Conservation (phyloP, 1,139 yeast genomes). For the Taphrina pruni region DNA sequence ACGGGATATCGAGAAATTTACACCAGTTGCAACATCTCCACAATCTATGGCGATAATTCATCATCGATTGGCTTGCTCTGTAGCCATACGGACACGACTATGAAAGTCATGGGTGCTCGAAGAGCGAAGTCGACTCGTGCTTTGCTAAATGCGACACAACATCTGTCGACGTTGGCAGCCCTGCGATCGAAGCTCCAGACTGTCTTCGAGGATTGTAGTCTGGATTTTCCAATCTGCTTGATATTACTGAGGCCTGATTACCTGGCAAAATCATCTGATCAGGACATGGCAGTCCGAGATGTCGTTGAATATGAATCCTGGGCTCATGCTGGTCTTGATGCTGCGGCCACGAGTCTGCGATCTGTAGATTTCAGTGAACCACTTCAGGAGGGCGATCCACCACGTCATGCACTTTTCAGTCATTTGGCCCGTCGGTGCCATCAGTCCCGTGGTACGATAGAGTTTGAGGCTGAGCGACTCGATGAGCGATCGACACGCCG, state of each 20-base stretch:
- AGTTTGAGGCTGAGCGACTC: slow-evolving; percentile 10
- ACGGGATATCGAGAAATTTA: background rate
- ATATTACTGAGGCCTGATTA: slow-evolving; percentile 8
- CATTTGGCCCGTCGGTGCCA: slow-evolving; percentile 13
- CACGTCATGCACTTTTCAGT: background rate
- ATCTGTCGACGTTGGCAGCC: slow-evolving; percentile 7
- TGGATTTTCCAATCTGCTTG: slow-evolving; percentile 20
- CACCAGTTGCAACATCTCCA: background rate
- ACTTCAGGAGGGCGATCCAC: background rate
- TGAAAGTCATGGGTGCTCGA: background rate
- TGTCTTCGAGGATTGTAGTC: background rate
- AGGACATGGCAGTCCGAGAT: background rate
- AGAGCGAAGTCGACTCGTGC: slow-evolving; percentile 3
- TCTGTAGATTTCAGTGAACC: background rate
- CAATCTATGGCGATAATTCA: slow-evolving; percentile 12
- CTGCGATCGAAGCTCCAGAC: background rate
- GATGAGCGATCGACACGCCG: background rate
- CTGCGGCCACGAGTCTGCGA: background rate
- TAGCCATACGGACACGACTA: background rate
- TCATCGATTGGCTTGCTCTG: background rate
- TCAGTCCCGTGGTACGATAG: background rate
- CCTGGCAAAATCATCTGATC: background rate
- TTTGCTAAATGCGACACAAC: slow-evolving; percentile 8
- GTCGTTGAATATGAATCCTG: slow-evolving; percentile 13
- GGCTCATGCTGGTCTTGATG: slow-evolving; percentile 10